phyloP scores from a whole-genome alignment of 768 basidiomycete genomes.

The Leccinum aurantiacum region DNA sequence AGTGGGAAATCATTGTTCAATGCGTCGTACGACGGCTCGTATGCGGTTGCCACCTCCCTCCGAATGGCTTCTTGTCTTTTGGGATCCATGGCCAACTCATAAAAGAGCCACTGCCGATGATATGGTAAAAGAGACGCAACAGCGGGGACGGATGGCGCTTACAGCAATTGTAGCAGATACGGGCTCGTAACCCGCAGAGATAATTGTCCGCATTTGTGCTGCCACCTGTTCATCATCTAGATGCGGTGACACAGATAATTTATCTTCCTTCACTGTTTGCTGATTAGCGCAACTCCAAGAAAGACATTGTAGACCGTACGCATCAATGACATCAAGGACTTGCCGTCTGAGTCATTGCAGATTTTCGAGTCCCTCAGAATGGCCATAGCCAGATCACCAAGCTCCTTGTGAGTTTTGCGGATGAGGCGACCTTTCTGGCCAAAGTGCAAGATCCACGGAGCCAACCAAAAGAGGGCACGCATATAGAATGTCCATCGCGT shows the following conservation, averaged over 20 bases:
- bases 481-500: conserved; percentile 60
- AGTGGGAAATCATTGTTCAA: conserved; percentile 50
- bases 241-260: conserved; percentile 35
- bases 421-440: conserved; percentile 63
- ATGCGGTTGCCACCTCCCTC: conserved; percentile 46
- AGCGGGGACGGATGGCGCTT: conserved; percentile 7
- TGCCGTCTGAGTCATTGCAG: conserved; percentile 42
- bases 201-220: conserved; percentile 61
- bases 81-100: conserved; percentile 55
- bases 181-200: conserved; percentile 53
- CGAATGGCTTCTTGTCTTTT: conserved; percentile 56
- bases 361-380: conserved; percentile 58
- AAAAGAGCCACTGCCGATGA: conserved; percentile 57
- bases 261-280: conserved; percentile 43
- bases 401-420: conserved; percentile 49
- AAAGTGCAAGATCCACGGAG: conserved; percentile 53
- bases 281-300: conserved; percentile 5
- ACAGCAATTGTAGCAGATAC: conserved; percentile 39
- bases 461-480: conserved; percentile 61
- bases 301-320: conserved; percentile 33
- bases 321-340: conserved; percentile 56
- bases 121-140: conserved; percentile 7
- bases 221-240: conserved; percentile 53
- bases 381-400: conserved; percentile 49
- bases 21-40: conserved; percentile 52